Base-by-base conservation (phyloP, 768 basidiomycete genomes). In the Boletales sp. region DNA sequence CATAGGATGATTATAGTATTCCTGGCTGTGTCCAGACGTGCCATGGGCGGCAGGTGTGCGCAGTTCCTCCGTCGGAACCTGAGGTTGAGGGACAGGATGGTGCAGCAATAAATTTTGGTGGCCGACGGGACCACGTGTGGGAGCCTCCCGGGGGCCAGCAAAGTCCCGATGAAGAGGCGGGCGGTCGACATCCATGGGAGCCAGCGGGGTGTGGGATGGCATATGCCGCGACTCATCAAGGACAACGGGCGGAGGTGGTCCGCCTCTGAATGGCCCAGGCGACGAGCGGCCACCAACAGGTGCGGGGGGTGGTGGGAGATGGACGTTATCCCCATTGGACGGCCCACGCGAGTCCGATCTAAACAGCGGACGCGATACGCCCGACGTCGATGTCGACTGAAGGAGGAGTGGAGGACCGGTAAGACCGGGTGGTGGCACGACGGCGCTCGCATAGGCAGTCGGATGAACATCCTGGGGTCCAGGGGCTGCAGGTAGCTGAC, bases 401-500 rank as follows among this genome's bases (percentile, higher is more conserved):
- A 89, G 58, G 45, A 87, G 68, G 18, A 88, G 73, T 19, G 85
- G 84, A 0, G 85, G 86, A 0, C 87, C 87, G 8, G 73, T 73
- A 13, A 90, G 72, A 8, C 84, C 81, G 1, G 81, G 80, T 24
- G 88, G 86, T 12, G 85, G 86, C 1, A 85, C 79, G 19, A 86
- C 80, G 0, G 85, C 79, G 52, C 83, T 87, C 0, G 90, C 89
- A 59, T 97, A 97, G 5, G 92, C 92, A 4, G 92, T 95, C 2
- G 94, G 94, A 61, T 97, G 94, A 0, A 97, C 94, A 59, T 97
- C 94, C 58, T 94, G 90, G 6, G 94, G 94, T 2, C 87, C 87
- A 36, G 94, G 94, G 8, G 94, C 90, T 37, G 90, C 87, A 39
- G 87, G 92, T 8, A 94, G 71, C 43, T 83, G 81, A 9, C 80